Evolutionary conservation across 2,329 filamentous ascomycete species (phyloP).

Genomic region (Celoporthe dispersa): DNA sequence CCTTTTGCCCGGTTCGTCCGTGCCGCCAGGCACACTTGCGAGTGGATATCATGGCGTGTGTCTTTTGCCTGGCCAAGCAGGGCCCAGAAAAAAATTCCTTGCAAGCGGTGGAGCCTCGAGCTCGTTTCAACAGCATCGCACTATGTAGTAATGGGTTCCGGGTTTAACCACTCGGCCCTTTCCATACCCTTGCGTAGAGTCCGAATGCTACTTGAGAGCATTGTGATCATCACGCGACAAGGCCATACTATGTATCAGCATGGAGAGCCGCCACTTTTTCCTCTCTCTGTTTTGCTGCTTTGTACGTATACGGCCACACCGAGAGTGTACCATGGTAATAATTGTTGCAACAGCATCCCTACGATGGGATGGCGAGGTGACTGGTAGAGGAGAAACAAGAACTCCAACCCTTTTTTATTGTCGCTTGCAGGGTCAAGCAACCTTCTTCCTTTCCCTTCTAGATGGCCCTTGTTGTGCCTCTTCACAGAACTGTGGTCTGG

Average conservation of each 20-base stretch:
- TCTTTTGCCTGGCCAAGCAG: background rate
- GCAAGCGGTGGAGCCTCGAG: background rate
- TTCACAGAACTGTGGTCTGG: background rate
- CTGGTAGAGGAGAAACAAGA: background rate
- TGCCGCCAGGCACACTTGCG: background rate
- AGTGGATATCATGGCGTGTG: background rate
- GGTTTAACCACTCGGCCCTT: background rate
- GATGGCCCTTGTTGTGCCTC: background rate
- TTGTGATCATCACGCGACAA: background rate
- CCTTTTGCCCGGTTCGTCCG: background rate
- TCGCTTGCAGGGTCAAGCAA: background rate
- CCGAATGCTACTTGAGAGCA: background rate
- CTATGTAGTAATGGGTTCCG: slow-evolving; percentile 1
- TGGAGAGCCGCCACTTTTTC: background rate
- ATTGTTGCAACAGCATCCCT: background rate
- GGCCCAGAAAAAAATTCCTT: background rate
- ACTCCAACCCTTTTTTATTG: background rate
- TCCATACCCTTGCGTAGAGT: background rate
- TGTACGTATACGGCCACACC: background rate
- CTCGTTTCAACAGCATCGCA: background rate
- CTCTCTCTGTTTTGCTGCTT: background rate
- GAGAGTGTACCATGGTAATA: background rate
- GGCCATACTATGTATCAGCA: background rate
- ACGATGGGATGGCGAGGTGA: background rate
- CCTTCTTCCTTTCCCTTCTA: background rate